Evolutionary conservation across 2,329 filamentous ascomycete genomes (phyloP), one percentile per base, ranked within the genome.

Genomic region (Westerdykella aurantiaca): DNA sequence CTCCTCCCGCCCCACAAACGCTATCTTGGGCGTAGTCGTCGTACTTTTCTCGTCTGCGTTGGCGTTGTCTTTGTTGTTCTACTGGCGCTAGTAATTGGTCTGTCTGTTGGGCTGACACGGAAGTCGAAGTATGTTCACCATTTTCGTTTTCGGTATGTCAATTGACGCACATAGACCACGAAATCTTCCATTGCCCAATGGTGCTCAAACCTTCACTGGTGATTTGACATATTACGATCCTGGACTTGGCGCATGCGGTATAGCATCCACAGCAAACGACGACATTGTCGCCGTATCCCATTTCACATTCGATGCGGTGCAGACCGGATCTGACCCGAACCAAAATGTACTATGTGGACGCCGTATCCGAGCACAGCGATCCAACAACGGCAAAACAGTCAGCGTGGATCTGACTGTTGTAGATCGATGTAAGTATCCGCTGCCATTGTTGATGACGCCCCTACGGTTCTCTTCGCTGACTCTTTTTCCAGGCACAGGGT

Each of bases 191-290:
- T 68, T 80, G 6, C 77, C 77, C 2, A 69, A 67, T 18, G 72
- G 76, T 43, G 69, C 71, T 10, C 69, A 73, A 1, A 72, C 74
- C 0, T 80, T 78, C 55, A 74, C 69, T 4, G 84, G 83, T 41
- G 82, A 86, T 39, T 63, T 86, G 40, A 88, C 83, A 1, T 90
- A 82, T 69, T 90, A 85, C 63, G 69, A 71, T 14, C 78, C 83
- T 0, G 78, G 66, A 0, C 72, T 87, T 4, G 86, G 86, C 11
- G 81, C 85, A 0, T 91, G 87, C 60, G 86, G 86, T 5, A 65
- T 76, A 25, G 72, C 67, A 1, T 80, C 77, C 42, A 65, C 60
- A 1, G 69, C 73, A 6, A 66, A 62, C 6, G 82, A 88, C 44
- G 58, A 75, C 44, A 78, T 90, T 34, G 82, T 79, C 31, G 79